Percentiles rank a stretch among this genome's conserved stretches.
These are phyloP conservation scores for Lecanoromycetidae sp. DNA, from an alignment of 2,329 filamentous ascomycete species.

Conservation along the genomic window DNA sequence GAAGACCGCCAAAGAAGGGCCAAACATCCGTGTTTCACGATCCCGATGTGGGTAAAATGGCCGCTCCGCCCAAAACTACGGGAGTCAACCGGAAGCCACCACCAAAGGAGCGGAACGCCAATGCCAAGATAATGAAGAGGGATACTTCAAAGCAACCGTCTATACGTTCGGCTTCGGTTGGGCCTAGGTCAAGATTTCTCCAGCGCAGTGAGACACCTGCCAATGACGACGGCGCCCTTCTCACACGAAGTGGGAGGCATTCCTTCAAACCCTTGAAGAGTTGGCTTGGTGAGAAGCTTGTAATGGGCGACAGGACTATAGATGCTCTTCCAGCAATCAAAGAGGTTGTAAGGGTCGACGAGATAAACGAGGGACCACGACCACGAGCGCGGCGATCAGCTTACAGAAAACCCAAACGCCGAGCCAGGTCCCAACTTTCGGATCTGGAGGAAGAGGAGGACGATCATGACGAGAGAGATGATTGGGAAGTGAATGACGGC, in stretches of 20 bases:
- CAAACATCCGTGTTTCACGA: slow-evolving; percentile 1
- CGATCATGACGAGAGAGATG: slow-evolving; percentile 23
- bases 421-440: slow-evolving; percentile 15
- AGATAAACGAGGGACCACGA: slow-evolving; percentile 32
- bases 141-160: slow-evolving; percentile 1
- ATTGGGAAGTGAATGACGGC: slow-evolving; percentile 17
- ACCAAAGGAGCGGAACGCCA: slow-evolving; percentile 11
- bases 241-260: slow-evolving; percentile 57
- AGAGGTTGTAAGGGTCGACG: slow-evolving; percentile 64
- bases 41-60: not conserved
- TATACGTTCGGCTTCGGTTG: slow-evolving; percentile 7
- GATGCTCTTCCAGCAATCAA: slow-evolving; percentile 59
- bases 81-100: slow-evolving; percentile 5
- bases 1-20: slow-evolving; percentile 12
- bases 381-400: not conserved
- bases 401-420: not conserved
- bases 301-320: slow-evolving; percentile 53
- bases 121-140: slow-evolving; percentile 10
- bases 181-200: slow-evolving; percentile 10
- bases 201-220: slow-evolving; percentile 17
- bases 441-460: slow-evolving; percentile 27
- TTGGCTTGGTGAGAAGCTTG: slow-evolving; percentile 73
- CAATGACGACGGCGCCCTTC: slow-evolving; percentile 14
- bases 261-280: slow-evolving; percentile 68
- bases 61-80: not conserved